Conservation (phyloP, 2,329 filamentous ascomycete species). For the Dactylellina sp. region DNA sequence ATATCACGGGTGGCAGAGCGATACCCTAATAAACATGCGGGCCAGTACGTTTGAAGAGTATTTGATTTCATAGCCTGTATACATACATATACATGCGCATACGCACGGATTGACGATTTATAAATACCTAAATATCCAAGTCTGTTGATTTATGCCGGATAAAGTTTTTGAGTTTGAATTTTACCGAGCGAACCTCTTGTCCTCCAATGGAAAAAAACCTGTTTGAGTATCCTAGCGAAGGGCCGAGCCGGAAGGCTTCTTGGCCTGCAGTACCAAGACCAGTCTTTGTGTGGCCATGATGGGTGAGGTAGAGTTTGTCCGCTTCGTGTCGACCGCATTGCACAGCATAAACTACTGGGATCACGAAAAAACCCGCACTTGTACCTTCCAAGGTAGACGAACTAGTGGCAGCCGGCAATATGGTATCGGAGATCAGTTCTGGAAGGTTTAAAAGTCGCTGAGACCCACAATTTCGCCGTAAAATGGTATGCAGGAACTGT, state of each 20-base stretch:
- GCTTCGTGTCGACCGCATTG: constrained; percentile 22
- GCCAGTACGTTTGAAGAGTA: background rate
- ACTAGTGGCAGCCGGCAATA: too few relatives aligned
- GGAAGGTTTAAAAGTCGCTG: background rate
- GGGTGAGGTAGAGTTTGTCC: background rate
- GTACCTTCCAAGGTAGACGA: too few relatives aligned
- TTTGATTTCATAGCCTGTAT: background rate
- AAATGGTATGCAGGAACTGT: background rate
- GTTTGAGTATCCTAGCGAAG: background rate
- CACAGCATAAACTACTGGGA: constrained; percentile 10
- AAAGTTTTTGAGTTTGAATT: background rate
- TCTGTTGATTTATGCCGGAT: too few relatives aligned
- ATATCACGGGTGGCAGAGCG: constrained; percentile 28
- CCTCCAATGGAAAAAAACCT: too few relatives aligned
- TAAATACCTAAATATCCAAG: too few relatives aligned
- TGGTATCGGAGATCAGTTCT: too few relatives aligned
- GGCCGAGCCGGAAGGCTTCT: background rate
- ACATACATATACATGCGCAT: background rate
- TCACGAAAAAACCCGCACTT: background rate
- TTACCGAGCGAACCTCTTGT: too few relatives aligned
- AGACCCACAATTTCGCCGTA: background rate
- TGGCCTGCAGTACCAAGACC: constrained; percentile 29
- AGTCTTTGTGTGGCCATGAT: constrained; percentile 14
- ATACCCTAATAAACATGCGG: background rate
- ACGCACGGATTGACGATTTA: background rate